Evolutionary conservation across 2,329 filamentous ascomycete species (phyloP).

Genomic region (Dactylellina cionopaga): DNA sequence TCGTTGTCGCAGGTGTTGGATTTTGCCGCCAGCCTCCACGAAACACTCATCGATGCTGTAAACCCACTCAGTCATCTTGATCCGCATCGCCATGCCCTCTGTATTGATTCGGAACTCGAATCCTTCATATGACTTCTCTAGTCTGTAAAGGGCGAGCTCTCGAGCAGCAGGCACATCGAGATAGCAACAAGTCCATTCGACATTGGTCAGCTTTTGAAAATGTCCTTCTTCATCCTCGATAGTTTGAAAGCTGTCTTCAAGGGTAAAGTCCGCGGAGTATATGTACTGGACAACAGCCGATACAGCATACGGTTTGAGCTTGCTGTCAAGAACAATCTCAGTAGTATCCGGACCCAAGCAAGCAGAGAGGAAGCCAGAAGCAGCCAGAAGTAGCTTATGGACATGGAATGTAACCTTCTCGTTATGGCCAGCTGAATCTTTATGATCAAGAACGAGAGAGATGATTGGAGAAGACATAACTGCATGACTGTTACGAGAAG

Average conservation of each 20-base stretch:
- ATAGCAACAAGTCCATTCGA: conserved; percentile 39
- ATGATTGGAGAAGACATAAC: conserved; percentile 30
- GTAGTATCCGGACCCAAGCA: conserved; percentile 7
- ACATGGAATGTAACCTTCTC: conserved; percentile 32
- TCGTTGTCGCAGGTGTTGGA: conserved; percentile 19
- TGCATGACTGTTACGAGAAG: conserved; percentile 4
- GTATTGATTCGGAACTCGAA: conserved; percentile 39
- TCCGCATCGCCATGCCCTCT: conserved; percentile 11
- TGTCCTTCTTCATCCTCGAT: conserved; percentile 28
- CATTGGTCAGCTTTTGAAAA: conserved; percentile 28
- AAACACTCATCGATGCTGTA: conserved; percentile 23
- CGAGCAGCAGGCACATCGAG: conserved; percentile 13
- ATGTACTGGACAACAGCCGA: conserved; percentile 32
- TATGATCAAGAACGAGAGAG: conserved; percentile 27
- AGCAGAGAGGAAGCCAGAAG: conserved; percentile 4
- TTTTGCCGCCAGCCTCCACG: conserved; percentile 22
- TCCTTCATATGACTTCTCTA: conserved; percentile 24
- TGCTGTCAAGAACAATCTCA: conserved; percentile 21
- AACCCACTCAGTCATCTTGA: conserved; percentile 45
- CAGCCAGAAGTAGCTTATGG: conserved; percentile 13
- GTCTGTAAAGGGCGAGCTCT: conserved; percentile 1
- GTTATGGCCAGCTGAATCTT: conserved; percentile 11
- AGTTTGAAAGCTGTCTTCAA: conserved; percentile 24
- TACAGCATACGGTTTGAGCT: conserved; percentile 41
- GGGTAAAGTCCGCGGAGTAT: conserved; percentile 31